Evolutionary conservation across 306 rosid species (phyloP), one percentile per base, ranked within the genome.

Genomic region (apple (Malus domestica)): DNA sequence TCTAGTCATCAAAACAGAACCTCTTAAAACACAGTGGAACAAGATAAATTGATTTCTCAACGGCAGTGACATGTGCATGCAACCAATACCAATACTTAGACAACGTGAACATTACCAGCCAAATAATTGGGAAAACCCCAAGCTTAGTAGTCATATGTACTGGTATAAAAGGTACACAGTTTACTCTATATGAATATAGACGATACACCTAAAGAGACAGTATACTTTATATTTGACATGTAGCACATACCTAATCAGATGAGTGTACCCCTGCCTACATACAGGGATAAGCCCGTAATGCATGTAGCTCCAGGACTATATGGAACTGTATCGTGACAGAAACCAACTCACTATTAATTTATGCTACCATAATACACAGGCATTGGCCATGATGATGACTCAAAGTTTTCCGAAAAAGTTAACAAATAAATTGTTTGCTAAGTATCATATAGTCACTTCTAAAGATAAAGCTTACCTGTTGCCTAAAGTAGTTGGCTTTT

Each of bases 401-500:
- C 63, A 18, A 46, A 62, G 10, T 16, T 73, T 29, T 5, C 72
- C 1, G 8, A 54, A 6, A 29, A 30, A 57, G 11, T 25, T 3
- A 60, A 58, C 19, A 9, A 10, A 32, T 63, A 42, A 5, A 27
- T 32, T 40, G 18, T 44, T 44, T 20, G 6, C 2, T 22, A 6
- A 55, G 44, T 64, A 14, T 30, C n/a, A 55, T 20, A 27, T 9
- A 45, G 66, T 55, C 19, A 40, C 30, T 22, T 60, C 9, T 8
- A 22, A 60, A 38, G 76, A 25, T 72, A 44, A 76, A 62, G 42
- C 72, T 77, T 75, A 92, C 99, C 87, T 90, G 93, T 83, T 96
- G 97, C 88, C 99, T 84, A 84, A 92, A 96, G 29, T 65, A 61
- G 61, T 96, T 93, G 33, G 99, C 99, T 83, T 90, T 89, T 75